phyloP scores from a whole-genome alignment of 345 rosid genomes.

The Acer saccharum region DNA sequence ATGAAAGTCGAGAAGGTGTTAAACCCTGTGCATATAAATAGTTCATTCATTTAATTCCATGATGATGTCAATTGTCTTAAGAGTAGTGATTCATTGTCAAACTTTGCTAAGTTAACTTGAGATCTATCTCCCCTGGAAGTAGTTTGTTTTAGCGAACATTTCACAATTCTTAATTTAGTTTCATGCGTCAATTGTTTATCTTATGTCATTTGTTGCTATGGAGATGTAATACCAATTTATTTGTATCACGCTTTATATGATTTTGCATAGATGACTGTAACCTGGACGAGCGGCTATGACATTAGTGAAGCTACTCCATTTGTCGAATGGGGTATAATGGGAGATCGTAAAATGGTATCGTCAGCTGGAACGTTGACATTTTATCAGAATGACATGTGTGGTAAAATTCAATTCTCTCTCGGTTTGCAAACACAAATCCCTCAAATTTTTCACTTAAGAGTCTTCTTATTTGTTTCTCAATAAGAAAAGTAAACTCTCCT shows the following conservation, averaged over 20 bases:
- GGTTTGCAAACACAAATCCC: not conserved
- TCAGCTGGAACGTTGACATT: slow-evolving; percentile 89
- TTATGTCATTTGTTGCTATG: not conserved
- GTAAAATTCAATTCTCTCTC: slow-evolving; percentile 39
- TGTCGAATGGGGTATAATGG: slow-evolving; percentile 69
- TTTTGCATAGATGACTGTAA: slow-evolving; percentile 73
- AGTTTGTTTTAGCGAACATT: not conserved
- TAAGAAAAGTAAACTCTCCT: not conserved
- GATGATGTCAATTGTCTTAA: not conserved
- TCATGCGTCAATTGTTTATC: not conserved
- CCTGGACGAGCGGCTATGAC: slow-evolving; percentile 97
- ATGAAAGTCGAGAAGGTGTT: slow-evolving; percentile 9
- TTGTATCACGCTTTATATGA: slow-evolving; percentile 14
- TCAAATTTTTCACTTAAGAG: not conserved
- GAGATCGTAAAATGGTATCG: slow-evolving; percentile 40
- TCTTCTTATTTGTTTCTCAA: not conserved
- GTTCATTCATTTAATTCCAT: no score
- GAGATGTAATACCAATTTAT: slow-evolving; percentile 7
- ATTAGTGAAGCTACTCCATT: slow-evolving; percentile 76
- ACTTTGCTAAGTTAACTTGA: slow-evolving; percentile 7
- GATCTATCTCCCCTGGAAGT: not conserved
- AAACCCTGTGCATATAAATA: slow-evolving; percentile 4
- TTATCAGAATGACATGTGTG: slow-evolving; percentile 80
- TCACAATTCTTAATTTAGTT: slow-evolving; percentile 3
- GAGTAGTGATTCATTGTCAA: not conserved